Base-by-base conservation (phyloP, 441 rosid genomes). In the Erodium trifolium region DNA sequence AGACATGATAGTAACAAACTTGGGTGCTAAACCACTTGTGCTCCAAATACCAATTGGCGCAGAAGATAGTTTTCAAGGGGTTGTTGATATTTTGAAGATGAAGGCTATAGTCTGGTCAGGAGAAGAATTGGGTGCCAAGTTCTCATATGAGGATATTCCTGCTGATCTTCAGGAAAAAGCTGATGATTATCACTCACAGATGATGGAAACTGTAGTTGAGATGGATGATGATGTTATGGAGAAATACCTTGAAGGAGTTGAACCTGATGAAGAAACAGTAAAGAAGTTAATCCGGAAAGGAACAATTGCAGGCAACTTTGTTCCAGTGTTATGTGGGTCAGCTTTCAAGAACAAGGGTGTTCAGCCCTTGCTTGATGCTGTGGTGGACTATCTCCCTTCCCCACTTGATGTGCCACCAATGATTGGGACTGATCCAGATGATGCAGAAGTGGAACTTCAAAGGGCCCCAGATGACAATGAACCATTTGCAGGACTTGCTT, bases 301-400 rank as follows among this genome's bases (percentile, higher is more conserved):
- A 68, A 84, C 99, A 68, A 85, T 91, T 70, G 75, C 79, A 0
- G 74, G 84, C 69, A 85, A 67, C 72, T 93, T 91, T 77, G 99
- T 93, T 49, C 97, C 99, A 0, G 88, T 93, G 43, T 72, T 91
- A 13, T 91, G 97, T 68, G 97, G 99, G 47, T 91, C 99, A 18
- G 97, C 99, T 35, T 91, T 93, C 73, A 91, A 93, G 75, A 89
- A 91, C 60, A 93, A 93, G 79, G 96, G 98, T 41, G 97, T 93
- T 74, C 96, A 93, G 74, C 99, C 99, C 6, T 75, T 93, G 74
- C 95, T 91, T 68, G 97, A 93, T 72, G 96, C 97, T 60, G 92
- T 93, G 67, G 86, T 89, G 63, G 93, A 93, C 75, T 93, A 93
- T 81, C 73, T 91, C 80, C 98, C 98, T 70, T 93, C 98, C 0